Evolutionary conservation across 2,329 filamentous ascomycete species (phyloP).

Genomic region (Shiraia bambusicola): DNA sequence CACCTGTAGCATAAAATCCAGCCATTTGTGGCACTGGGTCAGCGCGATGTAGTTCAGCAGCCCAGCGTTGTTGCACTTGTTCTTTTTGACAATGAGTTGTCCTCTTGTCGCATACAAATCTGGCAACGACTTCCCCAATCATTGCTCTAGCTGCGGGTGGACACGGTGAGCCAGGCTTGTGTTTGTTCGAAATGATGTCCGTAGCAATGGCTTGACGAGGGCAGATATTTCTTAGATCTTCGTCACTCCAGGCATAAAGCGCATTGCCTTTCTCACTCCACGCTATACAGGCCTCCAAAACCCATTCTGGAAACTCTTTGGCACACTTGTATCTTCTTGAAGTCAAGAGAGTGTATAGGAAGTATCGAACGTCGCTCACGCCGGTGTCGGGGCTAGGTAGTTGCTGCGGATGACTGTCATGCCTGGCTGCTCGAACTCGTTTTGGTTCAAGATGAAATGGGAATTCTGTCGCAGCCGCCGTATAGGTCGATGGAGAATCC

Average conservation of each 20-base stretch:
- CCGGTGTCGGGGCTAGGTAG: neutral
- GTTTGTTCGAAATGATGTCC: conserved; percentile 2
- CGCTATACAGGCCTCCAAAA: conserved; percentile 24
- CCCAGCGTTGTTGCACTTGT: neutral
- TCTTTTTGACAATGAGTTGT: neutral
- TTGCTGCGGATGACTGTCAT: neutral
- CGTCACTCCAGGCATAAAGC: conserved; percentile 9
- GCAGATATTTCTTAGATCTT: conserved; percentile 12
- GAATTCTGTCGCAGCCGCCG: neutral
- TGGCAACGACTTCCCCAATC: neutral
- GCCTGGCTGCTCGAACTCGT: neutral
- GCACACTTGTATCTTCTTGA: conserved; percentile 9
- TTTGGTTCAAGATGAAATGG: neutral
- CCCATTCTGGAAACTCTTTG: conserved; percentile 25
- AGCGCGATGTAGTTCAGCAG: neutral
- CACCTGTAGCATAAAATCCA: too few relatives aligned
- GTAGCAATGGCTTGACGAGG: conserved; percentile 11
- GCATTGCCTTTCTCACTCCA: conserved; percentile 19
- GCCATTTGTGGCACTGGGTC: conserved; percentile 1
- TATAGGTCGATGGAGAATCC: neutral
- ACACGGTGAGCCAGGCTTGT: neutral
- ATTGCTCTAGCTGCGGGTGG: conserved; percentile 1
- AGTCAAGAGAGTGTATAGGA: conserved; percentile 23
- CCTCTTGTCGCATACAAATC: conserved; percentile 1
- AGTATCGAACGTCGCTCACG: conserved; percentile 18